Conservation (phyloP, 1,139 yeast genomes). For the Barnettozyma hawaiiensis region DNA sequence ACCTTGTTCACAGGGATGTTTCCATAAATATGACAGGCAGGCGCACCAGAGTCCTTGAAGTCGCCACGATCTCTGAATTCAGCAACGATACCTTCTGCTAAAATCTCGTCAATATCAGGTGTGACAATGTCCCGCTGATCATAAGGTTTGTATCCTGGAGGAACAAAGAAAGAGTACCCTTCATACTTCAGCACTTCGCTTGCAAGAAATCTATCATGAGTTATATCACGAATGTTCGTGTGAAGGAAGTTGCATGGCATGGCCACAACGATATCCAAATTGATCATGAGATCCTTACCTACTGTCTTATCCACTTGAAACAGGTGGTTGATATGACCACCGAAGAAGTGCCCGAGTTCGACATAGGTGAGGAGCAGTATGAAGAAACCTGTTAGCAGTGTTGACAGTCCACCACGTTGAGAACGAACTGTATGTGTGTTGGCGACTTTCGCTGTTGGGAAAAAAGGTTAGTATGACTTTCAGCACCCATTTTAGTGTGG, state of each 20-base stretch:
- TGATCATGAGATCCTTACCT: constrained; percentile 56
- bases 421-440: constrained; percentile 72
- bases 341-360: constrained; percentile 81
- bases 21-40: constrained; percentile 89
- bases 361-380: constrained; percentile 72
- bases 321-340: constrained; percentile 76
- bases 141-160: constrained; percentile 42
- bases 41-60: constrained; percentile 39
- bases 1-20: constrained; percentile 83
- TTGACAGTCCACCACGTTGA: constrained; percentile 71
- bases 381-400: constrained; percentile 54
- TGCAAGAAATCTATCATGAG: constrained; percentile 75
- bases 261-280: constrained; percentile 73
- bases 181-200: constrained; percentile 66
- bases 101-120: constrained; percentile 60
- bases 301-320: constrained; percentile 68
- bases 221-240: constrained; percentile 71
- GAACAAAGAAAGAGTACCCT: constrained; percentile 53
- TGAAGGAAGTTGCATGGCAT: constrained; percentile 78
- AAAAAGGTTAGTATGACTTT: constrained; percentile 8
- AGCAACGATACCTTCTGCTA: constrained; percentile 61
- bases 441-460: constrained; percentile 70
- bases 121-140: constrained; percentile 47
- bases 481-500: too few relatives aligned
- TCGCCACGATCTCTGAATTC: constrained; percentile 43